Evolutionary conservation across 2,329 filamentous ascomycete genomes (phyloP).

Genomic region (Penicillium freii): DNA sequence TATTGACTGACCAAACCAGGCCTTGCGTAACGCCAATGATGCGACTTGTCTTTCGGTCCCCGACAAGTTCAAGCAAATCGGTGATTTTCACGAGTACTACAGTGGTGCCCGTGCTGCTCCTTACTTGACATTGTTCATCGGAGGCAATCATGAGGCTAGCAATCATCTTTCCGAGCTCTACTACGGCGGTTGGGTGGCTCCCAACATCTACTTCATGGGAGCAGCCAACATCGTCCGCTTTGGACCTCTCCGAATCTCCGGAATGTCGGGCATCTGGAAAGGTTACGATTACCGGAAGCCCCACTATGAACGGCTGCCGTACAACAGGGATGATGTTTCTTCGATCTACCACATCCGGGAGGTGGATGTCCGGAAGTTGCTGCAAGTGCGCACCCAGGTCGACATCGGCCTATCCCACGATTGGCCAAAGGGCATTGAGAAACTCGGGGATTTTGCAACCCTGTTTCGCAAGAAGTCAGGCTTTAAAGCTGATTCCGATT

Average conservation of each 20-base stretch:
- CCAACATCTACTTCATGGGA: conserved; percentile 95
- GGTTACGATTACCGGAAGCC: conserved; percentile 79
- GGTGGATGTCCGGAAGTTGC: conserved; percentile 82
- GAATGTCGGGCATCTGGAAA: conserved; percentile 93
- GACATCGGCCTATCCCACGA: conserved; percentile 93
- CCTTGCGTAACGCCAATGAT: conserved; percentile 84
- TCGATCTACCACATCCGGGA: conserved; percentile 89
- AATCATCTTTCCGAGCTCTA: conserved; percentile 88
- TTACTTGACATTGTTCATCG: conserved; percentile 87
- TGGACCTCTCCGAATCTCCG: conserved; percentile 82
- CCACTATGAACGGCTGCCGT: conserved; percentile 84
- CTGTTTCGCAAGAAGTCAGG: conserved; percentile 72
- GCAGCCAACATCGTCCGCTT: conserved; percentile 84
- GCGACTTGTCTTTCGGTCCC: conserved; percentile 88
- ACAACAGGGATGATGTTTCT: conserved; percentile 71
- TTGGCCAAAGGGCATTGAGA: conserved; percentile 85
- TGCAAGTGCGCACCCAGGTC: conserved; percentile 80
- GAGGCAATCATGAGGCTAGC: conserved; percentile 92
- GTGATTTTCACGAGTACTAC: conserved; percentile 95
- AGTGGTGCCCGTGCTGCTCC: conserved; percentile 73
- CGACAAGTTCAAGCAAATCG: conserved; percentile 78
- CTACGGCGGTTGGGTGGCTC: conserved; percentile 95
- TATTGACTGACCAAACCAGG: conserved; percentile 47
- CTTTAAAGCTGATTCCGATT: conserved; percentile 72
- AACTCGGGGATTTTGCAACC: conserved; percentile 65